Percentiles rank a stretch among this genome's conserved stretches.
Conservation (phyloP, 345 rosid genomes). For the Laguncularia racemosa region DNA sequence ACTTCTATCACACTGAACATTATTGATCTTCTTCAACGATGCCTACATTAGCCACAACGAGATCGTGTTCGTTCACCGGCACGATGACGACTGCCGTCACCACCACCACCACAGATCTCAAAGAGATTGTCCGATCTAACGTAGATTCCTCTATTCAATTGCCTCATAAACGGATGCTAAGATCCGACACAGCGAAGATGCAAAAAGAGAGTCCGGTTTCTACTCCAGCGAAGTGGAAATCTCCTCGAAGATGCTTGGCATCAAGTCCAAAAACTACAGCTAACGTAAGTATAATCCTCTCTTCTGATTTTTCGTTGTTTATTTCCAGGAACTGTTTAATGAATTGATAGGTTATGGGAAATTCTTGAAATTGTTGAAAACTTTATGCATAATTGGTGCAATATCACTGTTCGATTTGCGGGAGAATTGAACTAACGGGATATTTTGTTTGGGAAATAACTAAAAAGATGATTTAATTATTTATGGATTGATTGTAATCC, state of each 20-base stretch:
- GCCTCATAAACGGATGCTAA: conserved; percentile 47
- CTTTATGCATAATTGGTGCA: neutral
- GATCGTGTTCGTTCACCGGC: conserved; percentile 13
- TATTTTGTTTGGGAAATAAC: no score
- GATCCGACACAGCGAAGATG: conserved; percentile 25
- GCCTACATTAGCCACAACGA: conserved; percentile 44
- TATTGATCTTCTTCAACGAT: conserved; percentile 13
- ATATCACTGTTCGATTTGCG: neutral
- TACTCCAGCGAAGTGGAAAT: conserved; percentile 38
- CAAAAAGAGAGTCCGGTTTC: conserved; percentile 7
- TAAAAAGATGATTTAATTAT: no score
- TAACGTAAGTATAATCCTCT: conserved; percentile 12
- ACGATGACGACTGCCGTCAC: no score
- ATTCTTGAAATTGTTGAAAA: neutral
- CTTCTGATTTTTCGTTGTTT: neutral
- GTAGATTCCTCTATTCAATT: conserved; percentile 17
- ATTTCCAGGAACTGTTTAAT: neutral
- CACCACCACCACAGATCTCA: conserved; percentile 17
- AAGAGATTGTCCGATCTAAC: conserved; percentile 26
- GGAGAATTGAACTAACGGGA: neutral
- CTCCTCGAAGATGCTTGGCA: conserved; percentile 36
- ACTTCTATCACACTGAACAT: neutral
- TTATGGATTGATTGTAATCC: no score
- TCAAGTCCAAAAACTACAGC: conserved; percentile 24
- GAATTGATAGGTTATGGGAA: neutral